Evolutionary conservation across 164 flowering plant species (phyloP), one percentile per base, ranked within the genome.

Genomic region (Piper longum): DNA sequence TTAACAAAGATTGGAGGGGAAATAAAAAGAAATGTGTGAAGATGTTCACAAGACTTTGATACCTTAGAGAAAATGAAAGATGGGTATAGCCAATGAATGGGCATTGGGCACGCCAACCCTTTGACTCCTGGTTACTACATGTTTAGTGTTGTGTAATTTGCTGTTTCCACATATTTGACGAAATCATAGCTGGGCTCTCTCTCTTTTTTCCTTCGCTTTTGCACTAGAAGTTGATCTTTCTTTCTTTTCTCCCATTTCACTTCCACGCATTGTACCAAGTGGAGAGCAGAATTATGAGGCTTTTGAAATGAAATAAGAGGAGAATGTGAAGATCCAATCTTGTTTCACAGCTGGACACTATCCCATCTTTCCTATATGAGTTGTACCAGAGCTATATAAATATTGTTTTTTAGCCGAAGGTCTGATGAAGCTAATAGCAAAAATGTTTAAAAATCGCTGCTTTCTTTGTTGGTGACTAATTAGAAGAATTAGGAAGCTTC

Each of bases 271-370:
- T 48, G 14, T 3, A 52, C 60, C 39, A 4, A 18, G 54, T 64
- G 67, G 61, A 64, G 51, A 64, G 56, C 61, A 16, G 16, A 43
- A 64, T 64, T 64, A 64, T 64, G 42, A 64, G 54, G 52, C 52
- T 57, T 64, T 64, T 64, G 61, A 64, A 64, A 59, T 45, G 43
- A 43, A 56, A 9, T 17, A 26, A 56, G 59, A 56, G 59, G 39
- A 17, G 59, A 17, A 56, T 56, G 59, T 56, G 59, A 56, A 26
- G 59, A 17, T 19, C 59, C 39, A 56, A 16, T 14, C 11, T 52
- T 56, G 18, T 56, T 56, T 6, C 48, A 11, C 48, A 44, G 11
- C 11, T 44, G 48, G 36, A 26, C 36, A 26, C 36, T 26, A 26
- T 26, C 36, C 2, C 36, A 26, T 26, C 36, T 26, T 26, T 26